A percentile compares a stretch with the other conserved stretches of the same genome.
Conservation (phyloP, 768 basidiomycete genomes). For the Rhodotorula kratochvilovae region DNA sequence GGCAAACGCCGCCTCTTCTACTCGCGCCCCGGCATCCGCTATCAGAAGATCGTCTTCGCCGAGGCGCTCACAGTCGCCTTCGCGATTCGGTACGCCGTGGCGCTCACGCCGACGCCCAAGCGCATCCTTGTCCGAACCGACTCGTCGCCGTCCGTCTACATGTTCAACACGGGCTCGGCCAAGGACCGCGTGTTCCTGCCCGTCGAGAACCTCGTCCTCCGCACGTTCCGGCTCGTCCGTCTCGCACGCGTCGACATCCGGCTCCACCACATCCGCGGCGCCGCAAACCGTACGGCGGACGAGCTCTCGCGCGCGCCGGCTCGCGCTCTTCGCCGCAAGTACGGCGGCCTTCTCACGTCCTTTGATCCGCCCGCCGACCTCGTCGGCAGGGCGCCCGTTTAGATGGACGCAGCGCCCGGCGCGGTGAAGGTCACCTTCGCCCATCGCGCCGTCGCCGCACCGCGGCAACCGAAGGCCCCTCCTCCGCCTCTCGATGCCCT, state of each 20-base stretch:
- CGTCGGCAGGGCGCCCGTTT: neutral
- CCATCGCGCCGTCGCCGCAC: neutral
- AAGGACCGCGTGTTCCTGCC: no score
- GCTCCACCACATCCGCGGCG: neutral
- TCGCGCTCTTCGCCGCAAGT: neutral
- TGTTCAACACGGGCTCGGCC: neutral
- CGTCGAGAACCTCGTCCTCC: fast-evolving
- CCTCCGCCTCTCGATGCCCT: neutral
- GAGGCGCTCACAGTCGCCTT: neutral
- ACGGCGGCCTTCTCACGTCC: neutral
- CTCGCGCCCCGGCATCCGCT: neutral
- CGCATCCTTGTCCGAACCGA: neutral
- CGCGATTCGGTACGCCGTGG: neutral
- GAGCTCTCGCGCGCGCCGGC: neutral
- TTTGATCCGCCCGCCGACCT: neutral
- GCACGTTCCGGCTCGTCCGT: no score
- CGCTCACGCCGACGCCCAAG: neutral
- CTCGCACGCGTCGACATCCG: neutral
- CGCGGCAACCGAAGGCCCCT: neutral
- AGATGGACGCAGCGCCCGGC: neutral
- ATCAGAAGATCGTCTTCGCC: neutral
- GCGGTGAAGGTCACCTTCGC: neutral
- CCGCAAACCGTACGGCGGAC: neutral
- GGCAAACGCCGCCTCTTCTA: neutral
- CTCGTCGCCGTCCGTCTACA: neutral